Conservation (phyloP, 164 flowering plant genomes). For the Sedum album region DNA sequence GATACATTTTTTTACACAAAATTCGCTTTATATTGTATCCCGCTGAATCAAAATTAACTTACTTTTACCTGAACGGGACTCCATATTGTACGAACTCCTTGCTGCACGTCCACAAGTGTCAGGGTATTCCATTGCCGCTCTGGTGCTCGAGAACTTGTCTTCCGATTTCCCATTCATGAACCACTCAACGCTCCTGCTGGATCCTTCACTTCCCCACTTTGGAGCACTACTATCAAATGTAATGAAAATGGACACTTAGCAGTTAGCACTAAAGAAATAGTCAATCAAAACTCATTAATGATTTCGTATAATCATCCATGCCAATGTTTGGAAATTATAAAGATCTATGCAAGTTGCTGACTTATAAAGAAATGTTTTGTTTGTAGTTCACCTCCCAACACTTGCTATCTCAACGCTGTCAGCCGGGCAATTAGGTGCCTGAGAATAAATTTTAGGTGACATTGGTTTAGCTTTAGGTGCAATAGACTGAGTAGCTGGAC, state of each 20-base stretch:
- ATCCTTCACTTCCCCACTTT: conserved; percentile 9
- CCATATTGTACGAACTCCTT: not conserved
- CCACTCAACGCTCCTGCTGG: conserved; percentile 9
- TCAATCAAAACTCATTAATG: not conserved
- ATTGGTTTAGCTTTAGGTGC: not conserved
- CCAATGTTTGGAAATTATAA: not conserved
- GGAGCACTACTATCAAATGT: not conserved
- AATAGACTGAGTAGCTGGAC: conserved; percentile 18
- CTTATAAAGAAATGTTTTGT: not conserved
- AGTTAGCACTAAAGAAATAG: not conserved
- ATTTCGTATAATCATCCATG: not conserved
- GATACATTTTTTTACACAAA: not conserved
- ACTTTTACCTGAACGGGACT: conserved; percentile 10
- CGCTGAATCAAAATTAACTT: not conserved
- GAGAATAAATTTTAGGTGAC: not conserved
- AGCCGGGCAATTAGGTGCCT: not conserved
- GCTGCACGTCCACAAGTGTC: not conserved
- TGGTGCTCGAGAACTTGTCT: conserved; percentile 3
- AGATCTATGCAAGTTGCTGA: not conserved
- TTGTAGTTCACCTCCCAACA: not conserved
- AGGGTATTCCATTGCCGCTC: not conserved
- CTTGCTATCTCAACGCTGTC: conserved; percentile 3
- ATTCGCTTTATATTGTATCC: not conserved
- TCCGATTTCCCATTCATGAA: not conserved
- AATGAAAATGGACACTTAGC: not conserved